Evolutionary conservation across 2,329 filamentous ascomycete genomes (phyloP), one percentile per base, ranked within the genome.

Genomic region (Simplicillium aogashimaense): DNA sequence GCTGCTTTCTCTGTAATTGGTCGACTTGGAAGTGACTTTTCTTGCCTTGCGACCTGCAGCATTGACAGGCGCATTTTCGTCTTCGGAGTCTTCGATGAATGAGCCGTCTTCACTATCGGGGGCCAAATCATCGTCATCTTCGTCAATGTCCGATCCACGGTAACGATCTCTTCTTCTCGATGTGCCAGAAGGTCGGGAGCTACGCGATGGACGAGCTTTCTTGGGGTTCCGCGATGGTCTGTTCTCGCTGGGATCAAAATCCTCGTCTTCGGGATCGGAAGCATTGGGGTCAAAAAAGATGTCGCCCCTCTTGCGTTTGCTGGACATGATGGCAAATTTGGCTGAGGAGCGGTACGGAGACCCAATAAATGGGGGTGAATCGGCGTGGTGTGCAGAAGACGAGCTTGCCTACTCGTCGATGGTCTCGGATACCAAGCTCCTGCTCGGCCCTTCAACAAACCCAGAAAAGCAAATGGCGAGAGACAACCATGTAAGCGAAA

Each of bases 231-330:
- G 63, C 12, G 60, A 60, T 13, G 69, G 61, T 25, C 63, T 60
- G 18, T 60, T 64, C 48, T 70, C 66, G 16, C 56, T 53, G 13
- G 77, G 77, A 43, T 78, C 72, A 51, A 82, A 83, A 55, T 80
- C 80, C 47, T 78, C 76, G 53, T 83, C 78, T 37, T 78, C 72
- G 2, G 78, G 67, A 49, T 83, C 78, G 38, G 78, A 82, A 53
- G 78, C 73, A 55, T 81, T 81, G 3, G 74, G 76, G 56, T 83
- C 78, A 49, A 81, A 82, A 40, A 68, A 66, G 46, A 76, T 70
- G 41, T 77, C 59, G 43, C 66, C 66, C 46, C 70, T 64, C 66
- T 80, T 82, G 40, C 78, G 65, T 56, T 79, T 79, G 42, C 56
- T 55, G 35, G 50, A 53, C 60, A 63, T 62, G 11, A 10, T 41